Percentiles rank a stretch among this genome's conserved stretches.
Evolutionary conservation across 2,329 filamentous ascomycete species (phyloP).

Genomic region (Cladorrhinum sp.): DNA sequence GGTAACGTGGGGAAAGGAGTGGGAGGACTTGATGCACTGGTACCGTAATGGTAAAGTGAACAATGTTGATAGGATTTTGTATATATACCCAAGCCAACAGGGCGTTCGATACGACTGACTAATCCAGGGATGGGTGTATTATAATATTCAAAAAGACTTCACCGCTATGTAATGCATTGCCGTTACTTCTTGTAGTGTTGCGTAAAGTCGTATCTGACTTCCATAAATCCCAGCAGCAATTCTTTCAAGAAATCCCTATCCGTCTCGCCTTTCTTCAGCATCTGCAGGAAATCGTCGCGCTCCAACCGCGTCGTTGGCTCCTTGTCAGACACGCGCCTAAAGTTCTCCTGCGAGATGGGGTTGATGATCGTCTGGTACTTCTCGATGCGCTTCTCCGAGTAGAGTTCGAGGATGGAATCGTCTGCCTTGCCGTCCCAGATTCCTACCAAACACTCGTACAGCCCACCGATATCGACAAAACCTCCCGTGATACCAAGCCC

Average conservation of each 20-base stretch:
- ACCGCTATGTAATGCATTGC: too few relatives aligned
- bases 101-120: too few relatives aligned
- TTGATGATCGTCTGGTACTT: slow-evolving; percentile 45
- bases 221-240: slow-evolving; percentile 36
- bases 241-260: slow-evolving; percentile 34
- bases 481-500: slow-evolving; percentile 62
- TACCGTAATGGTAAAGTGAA: too few relatives aligned
- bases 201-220: slow-evolving; percentile 43
- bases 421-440: slow-evolving; percentile 44
- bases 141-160: too few relatives aligned
- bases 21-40: too few relatives aligned
- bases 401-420: slow-evolving; percentile 43
- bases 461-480: slow-evolving; percentile 60
- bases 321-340: slow-evolving; percentile 41
- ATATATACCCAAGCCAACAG: too few relatives aligned
- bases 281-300: slow-evolving; percentile 40
- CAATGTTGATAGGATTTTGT: too few relatives aligned
- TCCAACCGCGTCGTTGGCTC: slow-evolving; percentile 39
- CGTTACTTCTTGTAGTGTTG: slow-evolving; percentile 38
- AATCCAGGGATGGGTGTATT: too few relatives aligned
- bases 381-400: slow-evolving; percentile 44
- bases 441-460: slow-evolving; percentile 56
- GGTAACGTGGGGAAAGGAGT: too few relatives aligned
- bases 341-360: slow-evolving; percentile 43
- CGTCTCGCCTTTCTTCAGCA: slow-evolving; percentile 36